phyloP scores from a whole-genome alignment of 805 yeast genomes.

The Candida oleophila region DNA sequence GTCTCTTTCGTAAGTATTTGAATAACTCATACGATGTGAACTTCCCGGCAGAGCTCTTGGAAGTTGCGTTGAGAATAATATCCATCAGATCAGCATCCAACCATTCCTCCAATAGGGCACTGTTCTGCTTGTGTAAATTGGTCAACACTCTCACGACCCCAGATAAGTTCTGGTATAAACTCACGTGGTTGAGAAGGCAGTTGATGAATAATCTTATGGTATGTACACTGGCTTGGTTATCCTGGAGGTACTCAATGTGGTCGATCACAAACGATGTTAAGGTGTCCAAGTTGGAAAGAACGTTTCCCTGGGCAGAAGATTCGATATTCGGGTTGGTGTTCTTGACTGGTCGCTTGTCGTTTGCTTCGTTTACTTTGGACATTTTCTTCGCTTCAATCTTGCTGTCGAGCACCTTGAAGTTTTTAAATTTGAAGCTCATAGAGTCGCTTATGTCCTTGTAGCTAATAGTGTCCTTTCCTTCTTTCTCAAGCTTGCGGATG shows the following conservation, averaged over 20 bases:
- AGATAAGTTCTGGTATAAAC: slow-evolving; percentile 32
- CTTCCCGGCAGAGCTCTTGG: slow-evolving; percentile 27
- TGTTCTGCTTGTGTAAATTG: slow-evolving; percentile 15
- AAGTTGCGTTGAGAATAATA: slow-evolving; percentile 26
- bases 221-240: slow-evolving; percentile 14
- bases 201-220: slow-evolving; percentile 28
- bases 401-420: slow-evolving; percentile 23
- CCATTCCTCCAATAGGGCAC: slow-evolving; percentile 19
- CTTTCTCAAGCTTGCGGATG: slow-evolving; percentile 12
- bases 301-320: slow-evolving; percentile 28
- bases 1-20: slow-evolving; percentile 13
- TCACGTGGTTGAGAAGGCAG: slow-evolving; percentile 35
- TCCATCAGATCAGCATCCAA: slow-evolving; percentile 28
- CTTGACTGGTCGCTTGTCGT: background rate
- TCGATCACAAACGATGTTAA: slow-evolving; percentile 20
- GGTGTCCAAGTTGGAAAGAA: slow-evolving; percentile 26
- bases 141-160: slow-evolving; percentile 24
- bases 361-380: background rate
- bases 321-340: slow-evolving; percentile 15
- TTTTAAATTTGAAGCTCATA: slow-evolving; percentile 28
- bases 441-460: slow-evolving; percentile 30
- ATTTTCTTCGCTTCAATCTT: slow-evolving; percentile 16
- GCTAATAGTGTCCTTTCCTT: slow-evolving; percentile 10
- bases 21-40: slow-evolving; percentile 23
- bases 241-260: slow-evolving; percentile 22